Evolutionary conservation across 1,284 basidiomycete genomes (phyloP).

Genomic region (Naganishia albida): DNA sequence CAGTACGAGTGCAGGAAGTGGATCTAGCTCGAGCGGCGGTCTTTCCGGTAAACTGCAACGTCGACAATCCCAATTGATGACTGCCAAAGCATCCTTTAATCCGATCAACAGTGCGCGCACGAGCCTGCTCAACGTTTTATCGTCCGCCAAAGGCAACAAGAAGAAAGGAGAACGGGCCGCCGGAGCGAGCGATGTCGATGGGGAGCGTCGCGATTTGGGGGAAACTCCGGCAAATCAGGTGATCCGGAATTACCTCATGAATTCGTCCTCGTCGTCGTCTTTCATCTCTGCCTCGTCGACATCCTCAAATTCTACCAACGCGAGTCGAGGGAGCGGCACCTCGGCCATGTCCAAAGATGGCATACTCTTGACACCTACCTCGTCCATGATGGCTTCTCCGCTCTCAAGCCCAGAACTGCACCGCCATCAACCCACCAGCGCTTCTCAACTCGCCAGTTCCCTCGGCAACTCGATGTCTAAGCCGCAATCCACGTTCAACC

Average conservation of each 20-base stretch:
- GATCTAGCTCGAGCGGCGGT: neutral
- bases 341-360: constrained; percentile 9
- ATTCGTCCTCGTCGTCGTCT: constrained; percentile 20
- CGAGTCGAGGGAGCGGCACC: constrained; percentile 6
- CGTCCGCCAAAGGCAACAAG: constrained; percentile 14
- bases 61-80: constrained; percentile 10
- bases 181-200: neutral
- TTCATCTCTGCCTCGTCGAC: constrained; percentile 24
- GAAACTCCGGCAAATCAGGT: constrained; percentile 14
- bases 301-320: constrained; percentile 4
- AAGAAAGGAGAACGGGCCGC: constrained; percentile 5
- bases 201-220: neutral
- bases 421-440: neutral
- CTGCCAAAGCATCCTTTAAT: constrained; percentile 26
- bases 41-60: constrained; percentile 9
- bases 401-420: constrained; percentile 15
- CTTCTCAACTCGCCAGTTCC: constrained; percentile 12
- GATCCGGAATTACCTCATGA: constrained; percentile 20
- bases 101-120: constrained; percentile 27
- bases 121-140: constrained; percentile 23
- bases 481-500: constrained; percentile 20
- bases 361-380: constrained; percentile 8
- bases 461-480: constrained; percentile 14
- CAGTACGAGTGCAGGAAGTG: neutral
- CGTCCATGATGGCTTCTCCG: constrained; percentile 20